Evolutionary conservation across 2,329 filamentous ascomycete genomes (phyloP).

Genomic region (Pseudocercospora eumusae): DNA sequence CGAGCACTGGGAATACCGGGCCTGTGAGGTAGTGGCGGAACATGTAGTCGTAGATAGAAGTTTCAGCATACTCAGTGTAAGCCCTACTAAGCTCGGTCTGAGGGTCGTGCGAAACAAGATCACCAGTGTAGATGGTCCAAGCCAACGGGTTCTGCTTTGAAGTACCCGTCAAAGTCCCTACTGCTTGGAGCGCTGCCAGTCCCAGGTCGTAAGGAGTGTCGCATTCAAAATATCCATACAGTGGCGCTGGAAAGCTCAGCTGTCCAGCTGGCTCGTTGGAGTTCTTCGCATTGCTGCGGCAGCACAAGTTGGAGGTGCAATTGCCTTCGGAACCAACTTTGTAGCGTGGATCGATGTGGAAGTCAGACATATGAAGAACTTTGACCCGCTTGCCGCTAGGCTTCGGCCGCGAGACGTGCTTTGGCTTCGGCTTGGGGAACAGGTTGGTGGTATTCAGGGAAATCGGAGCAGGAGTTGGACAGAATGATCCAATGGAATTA

Average conservation of each 20-base stretch:
- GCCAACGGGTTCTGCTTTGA: conserved; percentile 50
- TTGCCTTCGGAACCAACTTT: conserved; percentile 56
- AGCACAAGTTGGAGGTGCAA: conserved; percentile 56
- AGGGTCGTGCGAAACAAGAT: conserved; percentile 58
- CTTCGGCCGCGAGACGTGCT: conserved; percentile 46
- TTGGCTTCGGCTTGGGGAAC: conserved; percentile 59
- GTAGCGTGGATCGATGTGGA: conserved; percentile 58
- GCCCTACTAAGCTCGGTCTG: conserved; percentile 54
- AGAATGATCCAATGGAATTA: conserved; percentile 54
- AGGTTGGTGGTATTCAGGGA: conserved; percentile 48
- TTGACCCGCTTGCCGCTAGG: conserved; percentile 58
- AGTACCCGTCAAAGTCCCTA: conserved; percentile 59
- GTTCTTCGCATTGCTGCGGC: conserved; percentile 49
- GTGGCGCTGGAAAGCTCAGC: conserved; percentile 51
- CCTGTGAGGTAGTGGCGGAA: conserved; percentile 59
- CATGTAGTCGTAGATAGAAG: conserved; percentile 53
- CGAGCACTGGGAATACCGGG: conserved; percentile 58
- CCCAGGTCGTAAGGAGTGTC: conserved; percentile 62
- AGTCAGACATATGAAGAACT: conserved; percentile 58
- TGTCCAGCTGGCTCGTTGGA: conserved; percentile 39
- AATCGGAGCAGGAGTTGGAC: conserved; percentile 49
- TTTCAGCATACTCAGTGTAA: conserved; percentile 58
- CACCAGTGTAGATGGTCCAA: conserved; percentile 60
- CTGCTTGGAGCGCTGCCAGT: conserved; percentile 57
- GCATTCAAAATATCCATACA: conserved; percentile 58